Conservation (phyloP, 768 basidiomycete species). For the Suillus cothurnatus region DNA sequence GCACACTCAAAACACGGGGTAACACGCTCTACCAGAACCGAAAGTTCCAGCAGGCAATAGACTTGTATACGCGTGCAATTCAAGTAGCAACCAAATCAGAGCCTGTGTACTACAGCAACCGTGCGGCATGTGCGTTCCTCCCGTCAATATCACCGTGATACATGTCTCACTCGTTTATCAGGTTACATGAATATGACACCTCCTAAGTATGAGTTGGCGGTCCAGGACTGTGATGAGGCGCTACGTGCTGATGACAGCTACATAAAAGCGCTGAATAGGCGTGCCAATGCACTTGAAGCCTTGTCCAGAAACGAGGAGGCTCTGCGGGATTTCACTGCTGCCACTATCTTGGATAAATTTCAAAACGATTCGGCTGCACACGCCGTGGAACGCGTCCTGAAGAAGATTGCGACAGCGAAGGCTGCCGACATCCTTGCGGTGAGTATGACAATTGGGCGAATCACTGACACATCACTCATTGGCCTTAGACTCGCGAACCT, state of each 20-base stretch:
- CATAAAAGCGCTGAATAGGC: constrained; percentile 88
- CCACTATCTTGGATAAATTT: constrained; percentile 94
- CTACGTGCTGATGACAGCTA: constrained; percentile 82
- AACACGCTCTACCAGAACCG: constrained; percentile 69
- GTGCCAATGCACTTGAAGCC: constrained; percentile 82
- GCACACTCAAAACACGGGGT: constrained; percentile 68
- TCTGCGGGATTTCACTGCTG: constrained; percentile 92
- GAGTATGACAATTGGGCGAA: constrained; percentile 19
- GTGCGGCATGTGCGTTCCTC: constrained; percentile 81
- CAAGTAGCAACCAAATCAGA: constrained; percentile 75
- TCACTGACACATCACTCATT: background rate
- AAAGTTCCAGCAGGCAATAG: constrained; percentile 59
- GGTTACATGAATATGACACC: constrained; percentile 92
- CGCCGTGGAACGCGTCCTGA: constrained; percentile 90
- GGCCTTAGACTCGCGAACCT: constrained; percentile 61
- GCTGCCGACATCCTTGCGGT: constrained; percentile 74
- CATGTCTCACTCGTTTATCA: background rate
- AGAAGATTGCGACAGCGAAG: constrained; percentile 73
- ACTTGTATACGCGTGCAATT: constrained; percentile 76
- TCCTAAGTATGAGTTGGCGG: constrained; percentile 78
- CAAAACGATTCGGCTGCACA: constrained; percentile 75
- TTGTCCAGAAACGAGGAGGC: constrained; percentile 76
- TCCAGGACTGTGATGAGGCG: constrained; percentile 88
- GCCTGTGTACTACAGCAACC: constrained; percentile 95
- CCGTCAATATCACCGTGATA: background rate